These are phyloP conservation scores for Nitzschia putrida DNA, from an alignment of 108 stramenopile species.

Conservation along the genomic window DNA sequence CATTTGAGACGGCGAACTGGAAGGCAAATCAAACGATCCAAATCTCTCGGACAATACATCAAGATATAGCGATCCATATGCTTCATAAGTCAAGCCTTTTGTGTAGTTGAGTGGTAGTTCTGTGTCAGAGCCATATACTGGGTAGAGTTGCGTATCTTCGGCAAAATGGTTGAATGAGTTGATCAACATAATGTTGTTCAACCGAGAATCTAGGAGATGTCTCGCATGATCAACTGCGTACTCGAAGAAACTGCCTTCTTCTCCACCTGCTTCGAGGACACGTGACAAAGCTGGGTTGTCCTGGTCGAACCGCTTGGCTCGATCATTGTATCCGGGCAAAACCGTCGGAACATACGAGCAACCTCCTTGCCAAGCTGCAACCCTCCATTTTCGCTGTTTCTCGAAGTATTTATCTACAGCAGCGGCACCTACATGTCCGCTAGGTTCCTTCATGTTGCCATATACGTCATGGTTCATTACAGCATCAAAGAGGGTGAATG, in stretches of 20 bases:
- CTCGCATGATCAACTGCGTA: conserved; percentile 7
- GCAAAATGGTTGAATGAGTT: conserved; percentile 45
- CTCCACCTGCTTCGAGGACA: conserved; percentile 1
- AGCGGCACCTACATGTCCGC: conserved; percentile 5
- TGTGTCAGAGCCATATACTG: conserved; percentile 16
- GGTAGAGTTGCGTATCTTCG: conserved; percentile 47
- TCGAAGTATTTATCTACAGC: conserved; percentile 23
- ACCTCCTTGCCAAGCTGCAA: conserved; percentile 15
- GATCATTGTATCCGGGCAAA: conserved; percentile 44
- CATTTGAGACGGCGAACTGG: too few relatives aligned
- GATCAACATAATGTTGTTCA: conserved; percentile 35
- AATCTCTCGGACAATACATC: conserved; percentile 8
- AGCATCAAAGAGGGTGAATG: conserved; percentile 14
- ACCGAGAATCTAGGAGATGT: conserved; percentile 6
- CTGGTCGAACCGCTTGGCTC: conserved; percentile 9
- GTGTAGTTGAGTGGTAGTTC: neutral
- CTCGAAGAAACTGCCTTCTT: conserved; percentile 27
- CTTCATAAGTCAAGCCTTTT: conserved; percentile 21
- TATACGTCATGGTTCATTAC: conserved; percentile 38
- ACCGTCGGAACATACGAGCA: conserved; percentile 29
- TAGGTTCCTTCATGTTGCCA: conserved; percentile 7
- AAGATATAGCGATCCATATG: conserved; percentile 25
- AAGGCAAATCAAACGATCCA: neutral
- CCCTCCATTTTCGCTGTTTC: conserved; percentile 30
- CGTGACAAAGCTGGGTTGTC: conserved; percentile 30